Evolutionary conservation across 2,329 filamentous ascomycete species (phyloP).

Genomic region (Aspergillus jensenii): DNA sequence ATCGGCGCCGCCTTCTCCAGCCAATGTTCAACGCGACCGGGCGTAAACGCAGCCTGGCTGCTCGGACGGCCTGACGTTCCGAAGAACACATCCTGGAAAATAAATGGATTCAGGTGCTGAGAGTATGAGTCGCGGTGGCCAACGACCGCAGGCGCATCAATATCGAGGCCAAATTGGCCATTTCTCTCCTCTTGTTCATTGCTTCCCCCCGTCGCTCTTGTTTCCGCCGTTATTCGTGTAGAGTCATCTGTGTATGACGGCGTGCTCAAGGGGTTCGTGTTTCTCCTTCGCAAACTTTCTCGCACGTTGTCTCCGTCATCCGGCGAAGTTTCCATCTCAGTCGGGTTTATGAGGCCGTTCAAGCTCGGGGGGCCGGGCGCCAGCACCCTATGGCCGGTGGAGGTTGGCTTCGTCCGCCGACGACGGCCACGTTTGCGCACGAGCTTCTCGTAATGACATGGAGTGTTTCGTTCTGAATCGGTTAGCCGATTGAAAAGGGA

Average conservation of each 20-base stretch:
- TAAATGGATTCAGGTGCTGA: background rate
- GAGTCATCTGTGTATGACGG: conserved; percentile 10
- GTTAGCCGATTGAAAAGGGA: background rate
- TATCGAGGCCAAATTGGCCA: background rate
- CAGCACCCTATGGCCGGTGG: background rate
- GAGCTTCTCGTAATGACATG: conserved; percentile 9
- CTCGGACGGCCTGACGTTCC: background rate
- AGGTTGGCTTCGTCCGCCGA: conserved; percentile 1
- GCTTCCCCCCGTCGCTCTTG: background rate
- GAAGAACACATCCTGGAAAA: background rate
- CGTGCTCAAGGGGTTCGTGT: conserved; percentile 3
- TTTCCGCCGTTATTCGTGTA: background rate
- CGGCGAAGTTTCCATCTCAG: background rate
- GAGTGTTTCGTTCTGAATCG: conserved; percentile 5
- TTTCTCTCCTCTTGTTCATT: background rate
- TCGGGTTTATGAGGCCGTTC: background rate
- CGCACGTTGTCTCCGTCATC: background rate
- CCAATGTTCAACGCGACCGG: conserved; percentile 9
- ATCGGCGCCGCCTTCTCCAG: background rate
- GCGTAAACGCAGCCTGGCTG: background rate
- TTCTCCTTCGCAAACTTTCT: background rate
- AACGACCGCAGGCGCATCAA: background rate
- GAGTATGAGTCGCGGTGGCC: background rate
- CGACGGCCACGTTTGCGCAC: conserved; percentile 10
- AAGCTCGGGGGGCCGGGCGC: conserved; percentile 3